phyloP scores from a whole-genome alignment of 1,139 yeast genomes.

The Pichia sp. region DNA sequence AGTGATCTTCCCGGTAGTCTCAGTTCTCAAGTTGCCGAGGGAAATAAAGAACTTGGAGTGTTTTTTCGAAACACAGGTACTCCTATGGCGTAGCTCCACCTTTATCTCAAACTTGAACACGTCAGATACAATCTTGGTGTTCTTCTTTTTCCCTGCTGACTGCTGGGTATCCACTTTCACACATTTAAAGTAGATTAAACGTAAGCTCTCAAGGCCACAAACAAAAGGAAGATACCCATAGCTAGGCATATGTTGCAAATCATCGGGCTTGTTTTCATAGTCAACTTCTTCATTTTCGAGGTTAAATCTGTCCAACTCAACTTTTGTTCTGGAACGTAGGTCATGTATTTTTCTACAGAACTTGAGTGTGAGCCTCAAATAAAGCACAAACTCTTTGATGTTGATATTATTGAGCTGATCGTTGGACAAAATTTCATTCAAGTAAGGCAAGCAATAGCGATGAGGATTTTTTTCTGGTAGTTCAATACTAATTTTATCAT shows the following conservation, averaged over 20 bases:
- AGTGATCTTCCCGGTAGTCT: slow-evolving; percentile 7
- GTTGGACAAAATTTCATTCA: slow-evolving; percentile 17
- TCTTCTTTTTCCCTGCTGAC: slow-evolving; percentile 10
- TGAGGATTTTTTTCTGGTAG: slow-evolving; percentile 30
- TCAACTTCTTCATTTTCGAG: slow-evolving; percentile 15
- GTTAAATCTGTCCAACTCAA: slow-evolving; percentile 14
- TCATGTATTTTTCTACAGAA: slow-evolving; percentile 18
- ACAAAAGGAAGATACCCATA: slow-evolving; percentile 12
- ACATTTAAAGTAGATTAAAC: slow-evolving; percentile 24
- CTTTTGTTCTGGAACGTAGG: not conserved
- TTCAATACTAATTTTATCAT: slow-evolving; percentile 23
- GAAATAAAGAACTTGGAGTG: slow-evolving; percentile 24
- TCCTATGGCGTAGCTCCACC: slow-evolving; percentile 25
- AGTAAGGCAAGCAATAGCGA: slow-evolving; percentile 21
- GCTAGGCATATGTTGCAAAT: slow-evolving; percentile 8
- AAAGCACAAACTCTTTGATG: slow-evolving; percentile 26
- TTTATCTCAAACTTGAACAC: slow-evolving; percentile 19
- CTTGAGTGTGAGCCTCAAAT: slow-evolving; percentile 29
- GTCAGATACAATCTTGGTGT: slow-evolving; percentile 9
- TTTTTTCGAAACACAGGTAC: slow-evolving; percentile 18
- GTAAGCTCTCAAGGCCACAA: slow-evolving; percentile 24
- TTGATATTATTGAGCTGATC: slow-evolving; percentile 16
- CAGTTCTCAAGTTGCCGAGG: slow-evolving; percentile 11
- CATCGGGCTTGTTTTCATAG: slow-evolving; percentile 11
- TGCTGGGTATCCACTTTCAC: slow-evolving; percentile 15